Evolutionary conservation across 768 basidiomycete genomes (phyloP).

Genomic region (Tulasnella sp.): DNA sequence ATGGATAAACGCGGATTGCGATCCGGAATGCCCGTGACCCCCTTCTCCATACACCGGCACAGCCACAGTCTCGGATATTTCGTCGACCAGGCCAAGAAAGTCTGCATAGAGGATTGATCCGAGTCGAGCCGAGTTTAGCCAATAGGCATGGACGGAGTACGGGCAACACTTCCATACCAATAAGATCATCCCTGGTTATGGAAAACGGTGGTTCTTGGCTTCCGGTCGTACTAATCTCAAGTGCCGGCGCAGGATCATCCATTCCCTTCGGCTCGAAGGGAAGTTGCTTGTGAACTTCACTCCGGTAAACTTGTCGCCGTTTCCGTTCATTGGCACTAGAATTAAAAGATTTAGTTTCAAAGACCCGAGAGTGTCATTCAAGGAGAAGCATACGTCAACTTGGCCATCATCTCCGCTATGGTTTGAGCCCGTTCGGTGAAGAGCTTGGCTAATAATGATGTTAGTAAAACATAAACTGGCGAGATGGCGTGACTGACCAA

Average conservation of each 20-base stretch:
- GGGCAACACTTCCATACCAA: conserved; percentile 37
- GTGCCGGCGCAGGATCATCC: conserved; percentile 64
- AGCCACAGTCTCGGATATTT: conserved; percentile 38
- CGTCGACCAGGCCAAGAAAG: conserved; percentile 49
- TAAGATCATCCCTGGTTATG: conserved; percentile 56
- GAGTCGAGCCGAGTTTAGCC: conserved; percentile 3
- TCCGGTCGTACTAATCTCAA: conserved; percentile 69
- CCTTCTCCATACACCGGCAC: not conserved
- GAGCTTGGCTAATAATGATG: conserved; percentile 45
- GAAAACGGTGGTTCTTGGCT: conserved; percentile 51
- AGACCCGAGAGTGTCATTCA: not conserved
- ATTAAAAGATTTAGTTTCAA: not conserved
- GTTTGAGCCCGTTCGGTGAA: conserved; percentile 71
- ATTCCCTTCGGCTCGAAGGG: conserved; percentile 78
- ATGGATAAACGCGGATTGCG: conserved; percentile 15
- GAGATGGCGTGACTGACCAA: conserved; percentile 39
- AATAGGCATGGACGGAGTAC: not conserved
- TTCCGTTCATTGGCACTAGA: conserved; percentile 63
- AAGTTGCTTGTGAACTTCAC: conserved; percentile 72
- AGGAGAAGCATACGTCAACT: conserved; percentile 52
- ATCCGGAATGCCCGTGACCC: not conserved
- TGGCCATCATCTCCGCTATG: conserved; percentile 78
- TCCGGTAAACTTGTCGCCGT: conserved; percentile 72
- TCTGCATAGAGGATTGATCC: conserved; percentile 29
- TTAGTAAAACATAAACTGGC: conserved; percentile 5